These are phyloP conservation scores for Arbutus unedo DNA, from an alignment of 148 eudicot genomes.

Conservation along the genomic window DNA sequence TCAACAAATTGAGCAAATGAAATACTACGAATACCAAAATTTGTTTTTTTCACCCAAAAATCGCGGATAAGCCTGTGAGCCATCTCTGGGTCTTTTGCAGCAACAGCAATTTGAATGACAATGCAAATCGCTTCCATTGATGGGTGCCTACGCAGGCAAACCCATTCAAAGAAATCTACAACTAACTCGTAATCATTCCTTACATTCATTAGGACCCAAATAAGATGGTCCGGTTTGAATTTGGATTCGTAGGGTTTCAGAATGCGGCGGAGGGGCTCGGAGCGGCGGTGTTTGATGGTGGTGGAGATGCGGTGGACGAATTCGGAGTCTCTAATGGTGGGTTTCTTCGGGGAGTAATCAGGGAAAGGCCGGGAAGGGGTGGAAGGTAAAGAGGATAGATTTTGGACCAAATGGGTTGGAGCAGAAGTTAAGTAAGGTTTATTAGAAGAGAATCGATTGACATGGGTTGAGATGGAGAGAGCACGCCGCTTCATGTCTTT, in stretches of 20 bases:
- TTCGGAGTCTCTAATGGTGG: conserved; percentile 63
- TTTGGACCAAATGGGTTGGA: conserved; percentile 22
- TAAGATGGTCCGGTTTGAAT: conserved; percentile 58
- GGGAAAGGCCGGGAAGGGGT: conserved; percentile 60
- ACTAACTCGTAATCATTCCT: conserved; percentile 61
- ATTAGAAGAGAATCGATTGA: neutral
- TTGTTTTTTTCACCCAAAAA: conserved; percentile 48
- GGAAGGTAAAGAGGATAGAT: conserved; percentile 33
- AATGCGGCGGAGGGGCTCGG: conserved; percentile 52
- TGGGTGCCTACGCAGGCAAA: conserved; percentile 52
- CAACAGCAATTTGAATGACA: conserved; percentile 72
- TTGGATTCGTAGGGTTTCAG: conserved; percentile 65
- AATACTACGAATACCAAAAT: conserved; percentile 35
- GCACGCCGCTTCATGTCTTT: neutral
- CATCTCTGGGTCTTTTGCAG: conserved; percentile 53
- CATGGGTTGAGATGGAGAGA: neutral
- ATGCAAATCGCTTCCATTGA: conserved; percentile 80
- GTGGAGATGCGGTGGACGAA: conserved; percentile 57
- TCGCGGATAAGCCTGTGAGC: conserved; percentile 51
- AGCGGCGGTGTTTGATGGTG: conserved; percentile 59
- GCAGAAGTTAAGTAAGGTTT: neutral
- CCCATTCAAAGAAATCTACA: conserved; percentile 71
- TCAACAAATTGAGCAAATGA: conserved; percentile 58
- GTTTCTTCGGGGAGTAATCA: conserved; percentile 70
- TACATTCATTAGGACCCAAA: conserved; percentile 80